phyloP scores from a whole-genome alignment of 176 grass and related monocot genomes.

The Avena eriantha region DNA sequence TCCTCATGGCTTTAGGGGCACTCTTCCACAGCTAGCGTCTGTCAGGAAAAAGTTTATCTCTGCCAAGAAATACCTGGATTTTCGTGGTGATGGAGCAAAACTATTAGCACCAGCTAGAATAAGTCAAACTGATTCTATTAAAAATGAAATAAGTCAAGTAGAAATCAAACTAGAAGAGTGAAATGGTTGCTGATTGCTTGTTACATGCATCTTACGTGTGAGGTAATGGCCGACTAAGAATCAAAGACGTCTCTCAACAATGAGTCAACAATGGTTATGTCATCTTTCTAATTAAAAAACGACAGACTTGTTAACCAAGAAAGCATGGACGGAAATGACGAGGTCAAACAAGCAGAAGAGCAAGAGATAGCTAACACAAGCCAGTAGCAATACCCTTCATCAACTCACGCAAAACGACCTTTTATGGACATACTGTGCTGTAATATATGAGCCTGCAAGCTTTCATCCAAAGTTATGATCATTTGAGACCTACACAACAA shows the following conservation, averaged over 20 bases:
- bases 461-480: too few species aligned
- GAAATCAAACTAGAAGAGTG: background rate
- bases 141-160: background rate
- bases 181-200: background rate
- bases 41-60: background rate
- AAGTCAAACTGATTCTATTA: background rate
- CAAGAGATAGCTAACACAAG: background rate
- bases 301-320: background rate
- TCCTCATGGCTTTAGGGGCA: too few species aligned
- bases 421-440: too few species aligned
- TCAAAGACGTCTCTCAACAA: too few species aligned
- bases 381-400: background rate
- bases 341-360: background rate
- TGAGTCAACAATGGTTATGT: background rate
- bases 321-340: background rate
- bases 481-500: too few species aligned
- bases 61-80: background rate
- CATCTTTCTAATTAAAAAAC: background rate
- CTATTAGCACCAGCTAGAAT: background rate
- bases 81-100: background rate
- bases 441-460: too few species aligned
- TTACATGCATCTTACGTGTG: background rate
- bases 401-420: background rate
- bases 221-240: background rate
- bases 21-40: too few species aligned